Percentiles rank a stretch among this genome's conserved stretches.
Conservation (phyloP, 1,284 basidiomycete genomes). For the Rhodotorula sp. region DNA sequence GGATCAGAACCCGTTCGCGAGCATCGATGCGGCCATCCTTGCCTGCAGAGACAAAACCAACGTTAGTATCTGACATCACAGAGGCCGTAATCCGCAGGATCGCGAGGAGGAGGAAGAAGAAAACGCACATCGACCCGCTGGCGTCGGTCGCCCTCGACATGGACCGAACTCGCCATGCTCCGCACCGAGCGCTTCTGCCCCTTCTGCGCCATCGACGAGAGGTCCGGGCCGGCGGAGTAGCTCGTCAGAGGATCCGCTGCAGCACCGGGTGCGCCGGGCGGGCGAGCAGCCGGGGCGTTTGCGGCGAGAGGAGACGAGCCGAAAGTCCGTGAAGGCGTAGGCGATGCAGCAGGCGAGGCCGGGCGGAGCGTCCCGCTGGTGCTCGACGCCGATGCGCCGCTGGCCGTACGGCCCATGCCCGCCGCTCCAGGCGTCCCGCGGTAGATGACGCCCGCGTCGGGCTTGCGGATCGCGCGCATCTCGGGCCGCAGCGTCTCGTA, state of each 20-base stretch:
- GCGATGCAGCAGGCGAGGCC: neutral
- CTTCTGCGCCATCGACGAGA: conserved; percentile 23
- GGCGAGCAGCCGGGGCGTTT: neutral
- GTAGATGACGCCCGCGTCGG: conserved; percentile 43
- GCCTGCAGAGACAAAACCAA: conserved; percentile 6
- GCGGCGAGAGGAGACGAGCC: neutral
- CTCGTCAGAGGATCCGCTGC: conserved; percentile 4
- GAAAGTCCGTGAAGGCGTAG: conserved; percentile 5
- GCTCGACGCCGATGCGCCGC: neutral
- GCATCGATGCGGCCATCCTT: conserved; percentile 39
- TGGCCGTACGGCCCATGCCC: neutral
- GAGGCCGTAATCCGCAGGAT: too few species aligned
- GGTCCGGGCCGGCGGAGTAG: neutral
- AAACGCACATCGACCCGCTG: conserved; percentile 38
- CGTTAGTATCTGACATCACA: neutral
- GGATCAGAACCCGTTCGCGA: conserved; percentile 40
- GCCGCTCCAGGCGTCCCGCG: conserved; percentile 29
- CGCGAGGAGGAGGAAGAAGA: neutral
- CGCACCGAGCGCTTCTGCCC: conserved; percentile 33
- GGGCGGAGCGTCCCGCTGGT: neutral
- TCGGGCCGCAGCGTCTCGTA: conserved; percentile 80
- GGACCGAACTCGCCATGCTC: conserved; percentile 41
- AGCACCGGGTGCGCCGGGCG: neutral
- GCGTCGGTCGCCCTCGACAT: conserved; percentile 33
- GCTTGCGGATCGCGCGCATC: conserved; percentile 61